A percentile compares a stretch with the other conserved stretches of the same genome.
These are phyloP conservation scores for Angomonas desouzai DNA, from an alignment of 208 protist genomes.

Conservation along the genomic window DNA sequence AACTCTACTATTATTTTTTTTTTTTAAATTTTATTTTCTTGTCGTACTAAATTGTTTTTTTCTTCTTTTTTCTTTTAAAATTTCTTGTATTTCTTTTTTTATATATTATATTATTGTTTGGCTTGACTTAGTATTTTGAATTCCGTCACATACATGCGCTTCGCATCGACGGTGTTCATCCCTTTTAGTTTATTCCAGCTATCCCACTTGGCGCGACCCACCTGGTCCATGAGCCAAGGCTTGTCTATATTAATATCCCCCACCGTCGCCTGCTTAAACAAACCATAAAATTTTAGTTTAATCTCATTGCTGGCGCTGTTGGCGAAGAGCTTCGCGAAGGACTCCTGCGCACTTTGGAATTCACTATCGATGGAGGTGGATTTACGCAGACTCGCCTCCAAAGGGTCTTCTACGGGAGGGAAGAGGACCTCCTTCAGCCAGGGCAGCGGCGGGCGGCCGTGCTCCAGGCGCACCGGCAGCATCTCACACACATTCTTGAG, in stretches of 20 bases:
- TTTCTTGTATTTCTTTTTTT: too few species aligned
- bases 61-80: too few species aligned
- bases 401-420: constrained; percentile 15
- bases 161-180: constrained; percentile 77
- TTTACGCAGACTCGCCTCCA: constrained; percentile 11
- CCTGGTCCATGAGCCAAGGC: constrained; percentile 77
- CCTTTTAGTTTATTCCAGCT: constrained; percentile 86
- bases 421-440: constrained; percentile 34
- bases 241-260: constrained; percentile 70
- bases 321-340: constrained; percentile 40
- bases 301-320: constrained; percentile 43
- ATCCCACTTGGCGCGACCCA: constrained; percentile 89
- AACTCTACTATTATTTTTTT: constrained; percentile 8
- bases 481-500: constrained; percentile 28
- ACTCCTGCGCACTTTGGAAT: constrained; percentile 53
- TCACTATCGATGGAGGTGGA: constrained; percentile 23
- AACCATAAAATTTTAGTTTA: constrained; percentile 83
- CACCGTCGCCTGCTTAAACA: constrained; percentile 86
- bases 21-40: constrained; percentile 5
- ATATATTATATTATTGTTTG: constrained; percentile 3
- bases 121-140: constrained; percentile 32
- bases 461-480: constrained; percentile 41
- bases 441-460: constrained; percentile 47
- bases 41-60: too few species aligned
- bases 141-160: constrained; percentile 74